Base-by-base conservation (phyloP, 345 rosid species). In the Camelina hispida region DNA sequence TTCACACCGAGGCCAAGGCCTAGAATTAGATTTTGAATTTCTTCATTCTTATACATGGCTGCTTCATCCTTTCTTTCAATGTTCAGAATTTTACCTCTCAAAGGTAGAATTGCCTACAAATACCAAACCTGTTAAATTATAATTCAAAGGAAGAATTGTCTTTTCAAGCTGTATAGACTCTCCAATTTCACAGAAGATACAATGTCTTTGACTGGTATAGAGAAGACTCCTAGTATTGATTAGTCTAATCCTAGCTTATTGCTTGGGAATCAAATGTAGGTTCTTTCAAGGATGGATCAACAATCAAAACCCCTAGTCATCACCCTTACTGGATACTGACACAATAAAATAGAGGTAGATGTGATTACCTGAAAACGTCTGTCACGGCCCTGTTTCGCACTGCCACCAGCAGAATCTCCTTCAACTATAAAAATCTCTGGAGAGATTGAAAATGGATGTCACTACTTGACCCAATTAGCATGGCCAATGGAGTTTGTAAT, bases 371-470 rank as follows among this genome's bases (percentile, higher is more conserved):
- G 99, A 81, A 93, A 93, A 37, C 96, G 88, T 78, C 99, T 86
- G 81, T 95, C 98, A 62, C 99, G 97, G 64, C 99, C 99, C 70
- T 93, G 99, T 82, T 95, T 95, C 68, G 99, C 99, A 85, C 99
- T 95, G 74, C 98, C 98, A 51, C 99, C 99, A 51, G 99, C 99
- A 43, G 99, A 95, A 81, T 95, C 98, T 55, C 99, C 99, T 81
- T 95, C 99, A 6, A 95, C 99, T 66, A 95, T 93, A 74, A 95
- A 95, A 74, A 95, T 95, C 80, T 95, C 99, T 95, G 85, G 58
- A 83, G 48, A 51, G 22, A 52, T 66, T 42, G 64, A 43, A 52
- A 59, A 72, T 17, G 55, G 38, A 65, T 66, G 68, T 77, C 35
- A 76, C 2, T 69, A 56, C 66, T 74, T 74, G 37, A 62, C 32